Evolutionary conservation across 768 basidiomycete genomes (phyloP), one percentile per base, ranked within the genome.

Genomic region (Calocera cornea): DNA sequence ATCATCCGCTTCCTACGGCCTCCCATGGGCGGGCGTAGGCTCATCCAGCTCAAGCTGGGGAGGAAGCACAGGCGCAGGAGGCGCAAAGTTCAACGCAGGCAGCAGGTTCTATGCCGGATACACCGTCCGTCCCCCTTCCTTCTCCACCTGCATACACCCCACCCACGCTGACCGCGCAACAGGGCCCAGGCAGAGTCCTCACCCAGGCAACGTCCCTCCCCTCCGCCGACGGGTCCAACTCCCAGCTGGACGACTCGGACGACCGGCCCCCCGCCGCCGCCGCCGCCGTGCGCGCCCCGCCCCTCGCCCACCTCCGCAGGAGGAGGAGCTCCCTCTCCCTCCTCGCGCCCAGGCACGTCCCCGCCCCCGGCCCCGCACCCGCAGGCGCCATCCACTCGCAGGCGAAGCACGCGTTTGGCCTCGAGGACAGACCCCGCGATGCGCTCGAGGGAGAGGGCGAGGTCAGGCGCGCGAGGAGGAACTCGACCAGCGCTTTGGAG

Each of bases 181-280:
- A 90, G 89, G 84, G 83, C 36, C 82, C 86, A 1, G 87, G 85
- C 11, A 84, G 90, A 63, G 82, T 87, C 64, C 82, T 89, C 22
- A 87, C 87, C 0, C 89, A 90, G 65, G 88, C 86, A 12, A 87
- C 87, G 70, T 78, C 84, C 0, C 78, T 85, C 1, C 80, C 84
- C 8, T 79, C 83, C 1, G 79, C 83, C 41, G 87, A 89, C 70
- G 78, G 79, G 16, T 71, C 77, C 1, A 71, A 78, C 40, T 74
- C 72, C 31, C 80, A 84, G 71, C 75, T 78, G 41, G 88, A 91
- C 67, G 89, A 90, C 27, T 75, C 66, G 14, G 70, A 68, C 33
- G 71, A 72, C 34, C 63, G 54, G 14, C 31, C 12, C 36, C 63
- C 65, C 31, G 22, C 29, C 67, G 41, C 0, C 38, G 65, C 19